Conservation (phyloP, 192 early-diverging fungal genomes). For the Coemansia erecta region DNA sequence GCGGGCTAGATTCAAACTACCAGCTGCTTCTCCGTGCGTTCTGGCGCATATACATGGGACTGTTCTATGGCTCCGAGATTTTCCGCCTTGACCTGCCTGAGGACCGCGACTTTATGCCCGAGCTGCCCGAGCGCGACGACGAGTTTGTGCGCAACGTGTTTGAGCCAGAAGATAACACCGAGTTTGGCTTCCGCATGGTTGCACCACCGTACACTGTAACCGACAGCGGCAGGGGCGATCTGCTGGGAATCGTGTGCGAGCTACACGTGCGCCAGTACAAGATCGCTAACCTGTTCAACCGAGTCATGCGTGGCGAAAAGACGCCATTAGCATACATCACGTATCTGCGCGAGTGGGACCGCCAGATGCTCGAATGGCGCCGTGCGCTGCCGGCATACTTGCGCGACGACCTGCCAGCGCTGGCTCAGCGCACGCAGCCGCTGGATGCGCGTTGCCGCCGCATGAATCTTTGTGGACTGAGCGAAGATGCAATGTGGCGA, state of each 20-base stretch:
- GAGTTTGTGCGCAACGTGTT: conserved; percentile 47
- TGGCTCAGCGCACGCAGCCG: conserved; percentile 45
- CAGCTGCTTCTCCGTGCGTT: conserved; percentile 46
- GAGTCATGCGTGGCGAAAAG: conserved; percentile 47
- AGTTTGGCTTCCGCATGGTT: conserved; percentile 48
- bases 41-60: conserved; percentile 43
- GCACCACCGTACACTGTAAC: conserved; percentile 22
- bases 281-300: conserved; percentile 51
- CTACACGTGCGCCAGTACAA: conserved; percentile 47
- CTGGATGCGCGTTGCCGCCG: conserved; percentile 36
- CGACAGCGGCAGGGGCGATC: conserved; percentile 28
- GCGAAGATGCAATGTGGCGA: conserved; percentile 52
- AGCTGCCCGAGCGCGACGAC: conserved; percentile 40
- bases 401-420: conserved; percentile 26
- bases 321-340: conserved; percentile 32
- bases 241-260: conserved; percentile 42
- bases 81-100: conserved; percentile 52
- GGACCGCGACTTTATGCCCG: conserved; percentile 50
- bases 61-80: conserved; percentile 50
- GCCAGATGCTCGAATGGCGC: conserved; percentile 53
- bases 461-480: conserved; percentile 48
- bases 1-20: conserved; percentile 46
- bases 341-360: conserved; percentile 52
- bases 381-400: conserved; percentile 31
- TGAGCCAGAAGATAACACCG: conserved; percentile 33